These are phyloP conservation scores for Saturnispora quitensis DNA, from an alignment of 805 yeast genomes.

Conservation along the genomic window DNA sequence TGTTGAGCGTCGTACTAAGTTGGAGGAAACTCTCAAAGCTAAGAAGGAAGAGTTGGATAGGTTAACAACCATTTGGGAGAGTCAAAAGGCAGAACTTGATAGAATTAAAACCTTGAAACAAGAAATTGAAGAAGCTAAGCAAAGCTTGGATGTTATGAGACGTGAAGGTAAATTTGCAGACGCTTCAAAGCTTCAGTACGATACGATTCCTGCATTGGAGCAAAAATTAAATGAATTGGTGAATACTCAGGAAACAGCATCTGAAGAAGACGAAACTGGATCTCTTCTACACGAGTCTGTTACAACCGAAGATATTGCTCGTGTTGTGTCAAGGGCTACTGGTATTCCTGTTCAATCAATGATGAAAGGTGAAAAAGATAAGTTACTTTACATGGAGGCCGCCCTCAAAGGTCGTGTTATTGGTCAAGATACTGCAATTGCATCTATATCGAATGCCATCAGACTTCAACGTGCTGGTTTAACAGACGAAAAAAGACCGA, in stretches of 20 bases:
- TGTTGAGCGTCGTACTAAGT: slow-evolving; percentile 61
- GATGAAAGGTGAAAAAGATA: slow-evolving; percentile 91
- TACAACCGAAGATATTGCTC: slow-evolving; percentile 87
- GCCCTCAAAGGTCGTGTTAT: slow-evolving; percentile 70
- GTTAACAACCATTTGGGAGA: slow-evolving; percentile 79
- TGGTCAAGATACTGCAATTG: slow-evolving; percentile 94
- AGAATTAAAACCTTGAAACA: slow-evolving; percentile 70
- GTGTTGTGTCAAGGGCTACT: slow-evolving; percentile 87
- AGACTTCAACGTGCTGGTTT: slow-evolving; percentile 94
- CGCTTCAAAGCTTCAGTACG: slow-evolving; percentile 85
- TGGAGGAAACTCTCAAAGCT: slow-evolving; percentile 55
- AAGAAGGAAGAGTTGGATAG: slow-evolving; percentile 60
- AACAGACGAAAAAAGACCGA: slow-evolving; percentile 89
- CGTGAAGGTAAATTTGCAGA: slow-evolving; percentile 77
- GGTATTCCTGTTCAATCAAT: slow-evolving; percentile 90
- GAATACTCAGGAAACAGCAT: slow-evolving; percentile 26
- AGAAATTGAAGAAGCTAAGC: slow-evolving; percentile 74
- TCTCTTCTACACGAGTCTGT: slow-evolving; percentile 78
- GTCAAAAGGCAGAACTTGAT: slow-evolving; percentile 69
- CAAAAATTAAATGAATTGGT: slow-evolving; percentile 43
- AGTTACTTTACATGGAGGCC: slow-evolving; percentile 78
- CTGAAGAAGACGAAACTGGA: slow-evolving; percentile 23
- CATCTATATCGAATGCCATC: slow-evolving; percentile 86
- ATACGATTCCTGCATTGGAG: slow-evolving; percentile 77
- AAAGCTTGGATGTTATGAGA: slow-evolving; percentile 73